phyloP scores from a whole-genome alignment of 2,329 filamentous ascomycete species.

The Colletotrichum godetiae region DNA sequence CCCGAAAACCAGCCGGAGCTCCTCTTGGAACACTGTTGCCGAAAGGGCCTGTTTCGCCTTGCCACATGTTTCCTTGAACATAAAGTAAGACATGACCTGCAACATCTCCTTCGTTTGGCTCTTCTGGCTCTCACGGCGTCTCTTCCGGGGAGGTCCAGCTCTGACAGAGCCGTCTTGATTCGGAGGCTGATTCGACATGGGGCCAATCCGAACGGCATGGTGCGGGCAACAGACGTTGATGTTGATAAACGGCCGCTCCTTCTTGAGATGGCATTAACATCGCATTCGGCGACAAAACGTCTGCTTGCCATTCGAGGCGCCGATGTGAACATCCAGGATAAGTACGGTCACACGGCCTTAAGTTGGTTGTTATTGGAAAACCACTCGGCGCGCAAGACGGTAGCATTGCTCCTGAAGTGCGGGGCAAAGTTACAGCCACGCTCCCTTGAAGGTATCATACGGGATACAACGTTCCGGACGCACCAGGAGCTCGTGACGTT shows the following conservation, averaged over 20 bases:
- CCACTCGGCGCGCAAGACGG: background rate
- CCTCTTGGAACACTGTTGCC: background rate
- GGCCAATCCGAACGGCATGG: slow-evolving; percentile 5
- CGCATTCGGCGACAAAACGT: background rate
- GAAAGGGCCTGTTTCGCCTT: background rate
- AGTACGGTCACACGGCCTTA: background rate
- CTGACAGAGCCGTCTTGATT: background rate
- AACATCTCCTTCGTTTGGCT: slow-evolving; percentile 2
- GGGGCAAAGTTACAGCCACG: background rate
- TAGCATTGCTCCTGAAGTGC: background rate
- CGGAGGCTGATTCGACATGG: background rate
- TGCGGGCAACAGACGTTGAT: background rate
- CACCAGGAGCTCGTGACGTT: background rate
- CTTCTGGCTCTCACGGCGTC: background rate
- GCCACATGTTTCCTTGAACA: background rate
- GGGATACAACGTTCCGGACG: background rate
- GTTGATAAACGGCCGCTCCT: background rate
- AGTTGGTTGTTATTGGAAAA: background rate
- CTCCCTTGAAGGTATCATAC: background rate
- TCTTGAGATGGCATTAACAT: background rate
- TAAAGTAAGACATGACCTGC: background rate
- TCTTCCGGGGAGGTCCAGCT: background rate
- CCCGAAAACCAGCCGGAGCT: too few relatives aligned
- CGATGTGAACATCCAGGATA: slow-evolving; percentile 1
- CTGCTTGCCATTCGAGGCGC: background rate